Evolutionary conservation across 768 basidiomycete genomes (phyloP).

Genomic region (Leccinum imitatum): DNA sequence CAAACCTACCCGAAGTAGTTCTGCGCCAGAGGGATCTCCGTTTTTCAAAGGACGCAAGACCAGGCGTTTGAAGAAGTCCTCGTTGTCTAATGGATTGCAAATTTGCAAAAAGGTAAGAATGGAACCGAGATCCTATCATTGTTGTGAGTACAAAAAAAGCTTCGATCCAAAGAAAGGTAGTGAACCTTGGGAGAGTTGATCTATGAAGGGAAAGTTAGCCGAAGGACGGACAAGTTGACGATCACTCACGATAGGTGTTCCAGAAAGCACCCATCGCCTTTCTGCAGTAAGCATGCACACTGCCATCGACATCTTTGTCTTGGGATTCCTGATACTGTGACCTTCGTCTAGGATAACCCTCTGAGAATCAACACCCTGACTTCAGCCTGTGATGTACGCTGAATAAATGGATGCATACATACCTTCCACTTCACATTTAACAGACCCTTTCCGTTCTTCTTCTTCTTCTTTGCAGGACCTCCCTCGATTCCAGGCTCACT

Average conservation of each 20-base stretch:
- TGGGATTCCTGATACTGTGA: slow-evolving; percentile 82
- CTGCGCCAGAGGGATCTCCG: slow-evolving; percentile 64
- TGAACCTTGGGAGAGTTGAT: slow-evolving; percentile 75
- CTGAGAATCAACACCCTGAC: slow-evolving; percentile 31
- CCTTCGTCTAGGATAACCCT: slow-evolving; percentile 88
- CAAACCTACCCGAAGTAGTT: slow-evolving; percentile 61
- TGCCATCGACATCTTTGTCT: slow-evolving; percentile 79
- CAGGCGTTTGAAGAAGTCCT: slow-evolving; percentile 78
- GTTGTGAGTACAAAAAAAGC: neutral
- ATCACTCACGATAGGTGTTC: slow-evolving; percentile 82
- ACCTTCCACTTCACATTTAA: slow-evolving; percentile 85
- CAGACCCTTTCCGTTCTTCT: slow-evolving; percentile 55
- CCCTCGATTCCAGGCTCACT: slow-evolving; percentile 12
- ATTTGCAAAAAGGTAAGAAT: slow-evolving; percentile 80
- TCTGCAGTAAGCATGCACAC: slow-evolving; percentile 63
- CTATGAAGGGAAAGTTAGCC: slow-evolving; percentile 34
- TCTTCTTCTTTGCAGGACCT: slow-evolving; percentile 50
- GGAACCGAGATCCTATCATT: slow-evolving; percentile 78
- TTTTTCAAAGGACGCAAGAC: slow-evolving; percentile 76
- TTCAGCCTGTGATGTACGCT: neutral
- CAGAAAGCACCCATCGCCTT: slow-evolving; percentile 77
- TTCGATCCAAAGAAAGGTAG: neutral
- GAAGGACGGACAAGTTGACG: neutral
- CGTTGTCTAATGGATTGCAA: slow-evolving; percentile 82
- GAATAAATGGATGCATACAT: neutral